Evolutionary conservation across 192 early-diverging fungal species (phyloP).

Genomic region (Coemansia guatemalensis): DNA sequence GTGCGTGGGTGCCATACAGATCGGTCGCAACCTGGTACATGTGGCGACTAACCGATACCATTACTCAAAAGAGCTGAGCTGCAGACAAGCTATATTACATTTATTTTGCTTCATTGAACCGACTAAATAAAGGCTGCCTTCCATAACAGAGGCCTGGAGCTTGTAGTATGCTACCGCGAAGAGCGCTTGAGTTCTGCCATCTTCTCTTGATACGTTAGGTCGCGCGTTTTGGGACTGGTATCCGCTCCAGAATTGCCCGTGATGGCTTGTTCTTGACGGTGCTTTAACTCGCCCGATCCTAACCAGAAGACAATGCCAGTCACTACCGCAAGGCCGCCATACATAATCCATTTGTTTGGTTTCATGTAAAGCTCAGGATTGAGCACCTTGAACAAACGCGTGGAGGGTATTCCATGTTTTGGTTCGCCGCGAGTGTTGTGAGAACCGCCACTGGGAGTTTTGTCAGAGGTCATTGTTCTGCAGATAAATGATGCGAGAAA

Average conservation of each 20-base stretch:
- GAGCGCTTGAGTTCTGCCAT: constrained; percentile 41
- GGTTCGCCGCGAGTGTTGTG: constrained; percentile 3
- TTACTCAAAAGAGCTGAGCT: constrained; percentile 42
- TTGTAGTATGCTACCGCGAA: constrained; percentile 5
- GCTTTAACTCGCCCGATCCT: constrained; percentile 35
- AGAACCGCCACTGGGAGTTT: neutral
- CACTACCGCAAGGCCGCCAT: constrained; percentile 36
- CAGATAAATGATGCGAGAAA: too few relatives aligned
- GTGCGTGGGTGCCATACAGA: constrained; percentile 66
- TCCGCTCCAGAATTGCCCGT: neutral
- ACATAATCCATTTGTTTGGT: constrained; percentile 49
- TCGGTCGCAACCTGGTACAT: constrained; percentile 67
- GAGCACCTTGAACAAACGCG: constrained; percentile 49
- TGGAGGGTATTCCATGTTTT: constrained; percentile 36
- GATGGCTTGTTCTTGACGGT: constrained; percentile 21
- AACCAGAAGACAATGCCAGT: constrained; percentile 41
- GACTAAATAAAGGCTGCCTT: too few relatives aligned
- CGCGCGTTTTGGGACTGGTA: too few relatives aligned
- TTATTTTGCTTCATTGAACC: constrained; percentile 1
- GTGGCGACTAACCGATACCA: constrained; percentile 55
- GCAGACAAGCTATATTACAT: neutral
- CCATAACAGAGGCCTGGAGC: neutral
- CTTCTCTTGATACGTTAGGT: constrained; percentile 39
- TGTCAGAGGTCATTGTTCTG: neutral
- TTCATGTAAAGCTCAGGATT: constrained; percentile 54